Percentiles rank a stretch among this genome's conserved stretches.
phyloP scores from a whole-genome alignment of 352 stramenopile species.

The Blastocystis sp. region DNA sequence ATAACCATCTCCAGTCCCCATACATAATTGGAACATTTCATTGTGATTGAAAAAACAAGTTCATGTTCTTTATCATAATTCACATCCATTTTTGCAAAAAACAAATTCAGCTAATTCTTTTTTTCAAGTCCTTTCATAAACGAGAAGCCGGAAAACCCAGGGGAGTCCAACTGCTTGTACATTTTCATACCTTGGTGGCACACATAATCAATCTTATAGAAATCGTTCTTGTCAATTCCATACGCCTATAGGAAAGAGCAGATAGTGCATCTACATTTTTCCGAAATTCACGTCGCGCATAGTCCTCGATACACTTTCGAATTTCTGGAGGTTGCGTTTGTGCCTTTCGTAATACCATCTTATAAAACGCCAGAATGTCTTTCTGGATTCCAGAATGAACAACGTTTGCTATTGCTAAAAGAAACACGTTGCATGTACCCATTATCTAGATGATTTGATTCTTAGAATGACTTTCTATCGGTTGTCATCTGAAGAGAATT shows the following conservation, averaged over 20 bases:
- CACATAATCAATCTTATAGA: slow-evolving; percentile 53
- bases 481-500: not conserved
- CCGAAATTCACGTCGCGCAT: slow-evolving; percentile 18
- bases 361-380: slow-evolving; percentile 47
- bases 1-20: not conserved
- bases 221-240: slow-evolving; percentile 11
- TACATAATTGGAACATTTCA: not conserved
- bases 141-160: slow-evolving; percentile 33
- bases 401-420: not conserved
- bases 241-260: not conserved
- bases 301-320: slow-evolving; percentile 49
- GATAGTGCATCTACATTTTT: not conserved
- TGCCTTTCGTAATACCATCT: slow-evolving; percentile 24
- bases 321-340: slow-evolving; percentile 43
- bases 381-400: slow-evolving; percentile 16
- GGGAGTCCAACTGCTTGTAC: slow-evolving; percentile 32
- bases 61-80: not conserved
- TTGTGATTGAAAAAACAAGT: not conserved
- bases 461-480: not conserved
- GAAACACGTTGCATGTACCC: too few species aligned
- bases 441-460: too few species aligned
- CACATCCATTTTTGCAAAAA: not conserved
- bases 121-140: slow-evolving; percentile 39
- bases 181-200: slow-evolving; percentile 59
- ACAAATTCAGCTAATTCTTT: not conserved